Evolutionary conservation across 2,329 filamentous ascomycete genomes (phyloP).

Genomic region (Calonectria hongkongensis): DNA sequence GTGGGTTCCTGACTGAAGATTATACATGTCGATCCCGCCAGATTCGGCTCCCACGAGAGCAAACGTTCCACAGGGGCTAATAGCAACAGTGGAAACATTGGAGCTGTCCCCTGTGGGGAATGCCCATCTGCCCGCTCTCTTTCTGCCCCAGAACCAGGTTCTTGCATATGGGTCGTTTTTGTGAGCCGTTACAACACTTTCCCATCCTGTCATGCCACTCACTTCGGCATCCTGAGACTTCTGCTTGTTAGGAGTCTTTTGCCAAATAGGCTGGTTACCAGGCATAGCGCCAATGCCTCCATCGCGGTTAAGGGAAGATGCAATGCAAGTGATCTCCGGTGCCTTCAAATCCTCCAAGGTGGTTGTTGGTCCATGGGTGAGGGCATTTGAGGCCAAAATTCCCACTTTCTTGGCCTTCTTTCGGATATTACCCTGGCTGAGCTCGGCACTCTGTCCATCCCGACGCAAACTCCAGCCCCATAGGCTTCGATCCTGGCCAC

Average conservation of each 20-base stretch:
- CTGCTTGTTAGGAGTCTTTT: slow-evolving; percentile 80
- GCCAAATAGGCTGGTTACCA: slow-evolving; percentile 88
- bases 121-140: slow-evolving; percentile 93
- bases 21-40: slow-evolving; percentile 95
- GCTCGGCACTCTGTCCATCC: slow-evolving; percentile 93
- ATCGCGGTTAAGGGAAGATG: slow-evolving; percentile 93
- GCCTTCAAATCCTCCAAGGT: slow-evolving; percentile 88
- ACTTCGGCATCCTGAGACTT: slow-evolving; percentile 80
- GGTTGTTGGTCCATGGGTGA: slow-evolving; percentile 76
- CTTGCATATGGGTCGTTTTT: slow-evolving; percentile 88
- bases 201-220: slow-evolving; percentile 92
- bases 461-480: slow-evolving; percentile 98
- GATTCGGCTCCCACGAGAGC: slow-evolving; percentile 89
- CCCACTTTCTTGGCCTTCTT: slow-evolving; percentile 93
- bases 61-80: slow-evolving; percentile 95
- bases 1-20: slow-evolving; percentile 93
- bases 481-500: slow-evolving; percentile 90
- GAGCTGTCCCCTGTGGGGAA: slow-evolving; percentile 89
- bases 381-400: slow-evolving; percentile 75
- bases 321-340: slow-evolving; percentile 92
- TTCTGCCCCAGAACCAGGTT: slow-evolving; percentile 99
- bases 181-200: slow-evolving; percentile 96
- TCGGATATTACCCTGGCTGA: slow-evolving; percentile 92
- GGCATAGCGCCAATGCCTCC: slow-evolving; percentile 92
- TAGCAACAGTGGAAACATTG: slow-evolving; percentile 89